phyloP scores from a whole-genome alignment of 129 eudicot genomes.

The Lonicera japonica region DNA sequence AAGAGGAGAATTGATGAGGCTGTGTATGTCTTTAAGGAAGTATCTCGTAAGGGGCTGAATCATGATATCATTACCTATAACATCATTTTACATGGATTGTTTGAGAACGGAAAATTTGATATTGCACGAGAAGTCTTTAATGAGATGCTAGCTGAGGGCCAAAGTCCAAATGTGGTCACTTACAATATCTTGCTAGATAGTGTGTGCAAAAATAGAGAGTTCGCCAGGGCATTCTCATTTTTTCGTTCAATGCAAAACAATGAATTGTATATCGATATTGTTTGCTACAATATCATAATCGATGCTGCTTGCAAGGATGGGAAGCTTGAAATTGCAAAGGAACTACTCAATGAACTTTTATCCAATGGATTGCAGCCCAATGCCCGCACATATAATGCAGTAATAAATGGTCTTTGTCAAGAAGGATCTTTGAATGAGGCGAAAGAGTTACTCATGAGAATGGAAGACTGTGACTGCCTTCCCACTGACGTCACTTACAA shows the following conservation, averaged over 20 bases:
- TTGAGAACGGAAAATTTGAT: background rate
- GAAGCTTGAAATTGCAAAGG: constrained; percentile 1
- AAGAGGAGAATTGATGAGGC: constrained; percentile 4
- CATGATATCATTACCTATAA: constrained; percentile 7
- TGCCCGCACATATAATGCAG: background rate
- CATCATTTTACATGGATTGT: constrained; percentile 2
- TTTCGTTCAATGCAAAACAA: background rate
- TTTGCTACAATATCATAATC: background rate
- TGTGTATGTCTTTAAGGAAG: background rate
- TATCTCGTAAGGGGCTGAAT: constrained; percentile 11
- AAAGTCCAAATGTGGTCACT: background rate
- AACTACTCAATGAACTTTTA: background rate
- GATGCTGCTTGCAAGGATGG: background rate
- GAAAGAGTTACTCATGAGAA: constrained; percentile 1
- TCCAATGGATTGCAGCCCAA: background rate
- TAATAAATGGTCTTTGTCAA: constrained; percentile 10
- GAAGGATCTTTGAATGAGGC: constrained; percentile 11
- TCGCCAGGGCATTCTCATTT: background rate
- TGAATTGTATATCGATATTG: background rate
- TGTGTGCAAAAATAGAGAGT: background rate
- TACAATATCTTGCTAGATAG: background rate
- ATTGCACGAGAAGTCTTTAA: constrained; percentile 2
- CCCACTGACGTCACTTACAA: constrained; percentile 7
- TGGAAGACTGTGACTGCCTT: constrained; percentile 12
- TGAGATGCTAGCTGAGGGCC: constrained; percentile 8